Evolutionary conservation across 768 basidiomycete species (phyloP).

Genomic region (Ramaria rubella): DNA sequence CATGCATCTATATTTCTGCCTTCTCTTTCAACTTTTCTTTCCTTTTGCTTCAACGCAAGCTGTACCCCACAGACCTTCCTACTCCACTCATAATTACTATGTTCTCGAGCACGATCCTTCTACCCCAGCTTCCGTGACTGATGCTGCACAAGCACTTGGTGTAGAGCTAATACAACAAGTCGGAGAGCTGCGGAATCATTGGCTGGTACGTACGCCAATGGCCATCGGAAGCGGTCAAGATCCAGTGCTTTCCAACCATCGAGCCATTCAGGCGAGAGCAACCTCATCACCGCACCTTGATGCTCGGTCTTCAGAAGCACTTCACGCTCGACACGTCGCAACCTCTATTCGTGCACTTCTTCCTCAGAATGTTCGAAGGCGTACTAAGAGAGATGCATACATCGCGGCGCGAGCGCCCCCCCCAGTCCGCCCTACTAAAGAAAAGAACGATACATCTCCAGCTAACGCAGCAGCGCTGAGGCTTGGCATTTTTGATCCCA

Average conservation of each 20-base stretch:
- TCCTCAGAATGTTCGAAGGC: conserved; percentile 58
- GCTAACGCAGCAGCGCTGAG: conserved; percentile 41
- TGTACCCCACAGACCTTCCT: conserved; percentile 19
- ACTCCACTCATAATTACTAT: conserved; percentile 77
- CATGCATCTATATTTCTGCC: background rate
- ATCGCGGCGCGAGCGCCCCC: conserved; percentile 47
- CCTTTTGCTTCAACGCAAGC: background rate
- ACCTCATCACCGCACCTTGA: conserved; percentile 26
- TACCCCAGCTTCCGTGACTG: conserved; percentile 46
- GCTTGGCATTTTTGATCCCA: conserved; percentile 72
- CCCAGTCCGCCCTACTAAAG: conserved; percentile 32
- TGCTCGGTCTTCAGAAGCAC: conserved; percentile 37
- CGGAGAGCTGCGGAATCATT: conserved; percentile 76
- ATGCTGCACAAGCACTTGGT: conserved; percentile 54
- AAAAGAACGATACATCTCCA: conserved; percentile 27
- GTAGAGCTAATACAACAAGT: conserved; percentile 85
- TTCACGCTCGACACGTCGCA: conserved; percentile 38
- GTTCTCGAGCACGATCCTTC: conserved; percentile 58
- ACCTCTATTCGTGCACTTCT: conserved; percentile 55
- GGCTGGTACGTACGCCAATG: conserved; percentile 67
- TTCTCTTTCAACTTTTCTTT: background rate
- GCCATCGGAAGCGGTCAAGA: conserved; percentile 11
- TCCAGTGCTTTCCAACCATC: conserved; percentile 27
- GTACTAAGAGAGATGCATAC: conserved; percentile 47
- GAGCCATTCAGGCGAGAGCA: conserved; percentile 27